A percentile compares a stretch with the other conserved stretches of the same genome.
These are phyloP conservation scores for Clohesyomyces aquaticus DNA, from an alignment of 495 filamentous ascomycete species.

Conservation along the genomic window DNA sequence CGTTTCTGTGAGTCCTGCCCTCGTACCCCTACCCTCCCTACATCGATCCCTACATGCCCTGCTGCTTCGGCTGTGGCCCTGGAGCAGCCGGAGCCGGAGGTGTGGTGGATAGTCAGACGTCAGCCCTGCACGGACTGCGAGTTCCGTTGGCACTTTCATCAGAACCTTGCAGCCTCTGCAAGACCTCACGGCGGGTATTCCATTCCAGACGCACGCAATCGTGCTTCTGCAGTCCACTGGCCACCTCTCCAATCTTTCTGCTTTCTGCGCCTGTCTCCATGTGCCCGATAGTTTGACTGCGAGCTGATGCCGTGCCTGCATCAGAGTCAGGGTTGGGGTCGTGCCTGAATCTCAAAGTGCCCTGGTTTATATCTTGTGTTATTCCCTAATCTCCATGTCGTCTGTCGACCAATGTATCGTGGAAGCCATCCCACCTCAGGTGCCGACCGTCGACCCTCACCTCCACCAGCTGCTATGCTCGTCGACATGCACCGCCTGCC, in stretches of 20 bases:
- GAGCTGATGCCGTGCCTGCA: conserved; percentile 40
- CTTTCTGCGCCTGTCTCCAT: conserved; percentile 31
- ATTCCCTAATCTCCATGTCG: conserved; percentile 36
- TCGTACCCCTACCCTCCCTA: conserved; percentile 1
- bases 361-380: conserved; percentile 41
- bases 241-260: conserved; percentile 17
- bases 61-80: conserved; percentile 32
- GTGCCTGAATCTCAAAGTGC: conserved; percentile 36
- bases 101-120: conserved; percentile 36
- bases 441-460: conserved; percentile 25
- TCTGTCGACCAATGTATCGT: conserved; percentile 39
- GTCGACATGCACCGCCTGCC: conserved; percentile 40
- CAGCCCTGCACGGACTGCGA: conserved; percentile 41
- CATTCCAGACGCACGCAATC: conserved; percentile 40
- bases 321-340: conserved; percentile 32
- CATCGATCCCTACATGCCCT: conserved; percentile 17
- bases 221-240: conserved; percentile 38
- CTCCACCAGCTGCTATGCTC: conserved; percentile 27
- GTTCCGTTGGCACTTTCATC: conserved; percentile 36
- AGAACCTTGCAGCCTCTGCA: conserved; percentile 40
- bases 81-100: conserved; percentile 24
- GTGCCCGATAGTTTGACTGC: conserved; percentile 36
- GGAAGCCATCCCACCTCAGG: conserved; percentile 37
- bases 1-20: conserved; percentile 14
- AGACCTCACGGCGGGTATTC: conserved; percentile 39